Conservation (phyloP, 2,329 filamentous ascomycete species). For the Diaporthe nobilis region DNA sequence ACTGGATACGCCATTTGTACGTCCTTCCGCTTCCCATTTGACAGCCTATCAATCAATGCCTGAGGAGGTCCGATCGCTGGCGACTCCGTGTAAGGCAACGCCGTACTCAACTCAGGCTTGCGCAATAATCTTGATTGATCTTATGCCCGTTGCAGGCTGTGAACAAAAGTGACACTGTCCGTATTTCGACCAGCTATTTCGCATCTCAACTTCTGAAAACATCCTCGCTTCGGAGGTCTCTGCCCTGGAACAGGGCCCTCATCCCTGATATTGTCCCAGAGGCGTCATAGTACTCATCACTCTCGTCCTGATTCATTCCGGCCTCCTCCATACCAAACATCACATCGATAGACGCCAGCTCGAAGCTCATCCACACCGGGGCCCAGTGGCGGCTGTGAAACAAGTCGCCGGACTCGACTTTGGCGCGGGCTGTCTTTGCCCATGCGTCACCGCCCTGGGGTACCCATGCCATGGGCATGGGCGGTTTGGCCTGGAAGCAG, state of each 20-base stretch:
- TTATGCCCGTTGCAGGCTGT: too few relatives aligned
- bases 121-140: too few relatives aligned
- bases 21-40: too few relatives aligned
- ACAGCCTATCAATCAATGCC: too few relatives aligned
- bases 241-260: not conserved
- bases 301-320: not conserved
- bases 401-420: slow-evolving; percentile 5
- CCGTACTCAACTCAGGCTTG: too few relatives aligned
- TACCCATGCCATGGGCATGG: slow-evolving; percentile 9
- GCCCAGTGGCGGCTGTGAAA: not conserved
- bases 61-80: too few relatives aligned
- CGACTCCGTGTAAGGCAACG: too few relatives aligned
- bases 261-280: not conserved
- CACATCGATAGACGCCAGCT: not conserved
- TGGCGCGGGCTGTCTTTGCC: not conserved
- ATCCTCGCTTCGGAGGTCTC: not conserved
- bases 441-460: not conserved
- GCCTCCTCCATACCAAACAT: not conserved
- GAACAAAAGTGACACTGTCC: too few relatives aligned
- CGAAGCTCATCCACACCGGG: not conserved
- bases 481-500: not conserved
- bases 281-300: not conserved
- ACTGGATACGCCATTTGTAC: too few relatives aligned
- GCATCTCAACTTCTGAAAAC: not conserved
- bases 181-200: too few relatives aligned